Base-by-base conservation (phyloP, 768 basidiomycete species). In the Amyloporia xantha region DNA sequence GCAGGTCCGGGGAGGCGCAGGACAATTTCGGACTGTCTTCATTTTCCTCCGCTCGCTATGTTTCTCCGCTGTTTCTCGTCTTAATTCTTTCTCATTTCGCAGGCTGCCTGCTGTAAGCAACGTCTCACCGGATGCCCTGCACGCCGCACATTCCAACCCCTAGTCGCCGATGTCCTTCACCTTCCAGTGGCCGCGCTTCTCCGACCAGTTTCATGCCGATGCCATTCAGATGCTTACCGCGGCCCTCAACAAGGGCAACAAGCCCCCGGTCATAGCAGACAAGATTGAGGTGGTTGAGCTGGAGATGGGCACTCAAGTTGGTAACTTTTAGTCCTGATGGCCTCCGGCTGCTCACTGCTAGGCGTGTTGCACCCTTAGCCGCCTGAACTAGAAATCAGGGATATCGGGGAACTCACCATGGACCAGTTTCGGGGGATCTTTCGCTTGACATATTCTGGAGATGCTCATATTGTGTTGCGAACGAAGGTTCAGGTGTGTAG, bases 381-480 rank as follows among this genome's bases (percentile, higher is more conserved):
- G 10, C 96, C 96, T 40, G 95, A 97, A 55, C 77, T 99, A 15
- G 93, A 97, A 67, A 87, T 99, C 57, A 84, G 95, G 25, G 95
- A 98, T 63, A 95, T 99, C 59, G 96, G 96, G 20, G 96, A 98
- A 66, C 77, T 99, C 41, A 94, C 95, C 20, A 78, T 81, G 54
- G 93, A 97, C 59, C 90, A 97, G 55, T 99, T 99, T 66, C 76
- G 95, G 44, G 96, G 96, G 27, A 98, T 98, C 59, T 96, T 99
- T 66, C 80, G 94, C 44, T 71, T 99, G 23, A 93, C 91, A 2
- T 99, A 99, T 64, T 75, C 85, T 13, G 96, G 96, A 2, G 94
- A 99, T 64, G 95, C 95, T 15, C 80, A 91, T 66, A 72, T 84
- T 38, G 82, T 93, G 25, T 74, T 92, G 19, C 75, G 88, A 63